Conservation (phyloP, 176 grass and related monocot genomes). For the Oryza australiensis region DNA sequence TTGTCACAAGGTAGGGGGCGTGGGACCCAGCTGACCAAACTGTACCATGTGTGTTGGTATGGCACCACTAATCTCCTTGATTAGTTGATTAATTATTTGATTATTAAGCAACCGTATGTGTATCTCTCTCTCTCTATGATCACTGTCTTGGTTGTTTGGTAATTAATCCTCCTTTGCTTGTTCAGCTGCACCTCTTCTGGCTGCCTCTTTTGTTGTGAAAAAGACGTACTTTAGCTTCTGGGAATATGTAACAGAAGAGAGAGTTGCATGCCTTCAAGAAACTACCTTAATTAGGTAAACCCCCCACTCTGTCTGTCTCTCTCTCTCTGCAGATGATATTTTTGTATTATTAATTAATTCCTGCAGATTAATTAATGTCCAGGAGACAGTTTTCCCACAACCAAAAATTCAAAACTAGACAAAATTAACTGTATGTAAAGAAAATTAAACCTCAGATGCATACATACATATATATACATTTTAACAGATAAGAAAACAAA, state of each 20-base stretch:
- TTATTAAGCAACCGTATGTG: not conserved
- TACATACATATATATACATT: too few species aligned
- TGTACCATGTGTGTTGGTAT: not conserved
- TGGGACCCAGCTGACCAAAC: too few species aligned
- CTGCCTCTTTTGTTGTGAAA: not conserved
- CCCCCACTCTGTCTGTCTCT: too few species aligned
- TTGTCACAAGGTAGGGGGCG: too few species aligned
- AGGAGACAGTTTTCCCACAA: too few species aligned
- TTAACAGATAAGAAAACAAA: too few species aligned
- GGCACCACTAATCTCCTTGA: not conserved
- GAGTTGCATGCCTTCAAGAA: constrained; percentile 10
- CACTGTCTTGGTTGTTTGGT: not conserved
- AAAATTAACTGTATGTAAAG: too few species aligned
- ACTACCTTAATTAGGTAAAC: not conserved
- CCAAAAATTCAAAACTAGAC: too few species aligned
- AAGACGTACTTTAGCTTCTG: not conserved
- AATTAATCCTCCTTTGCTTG: constrained; percentile 23
- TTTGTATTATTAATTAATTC: too few species aligned
- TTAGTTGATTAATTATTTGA: not conserved
- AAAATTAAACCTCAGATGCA: too few species aligned
- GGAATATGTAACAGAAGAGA: not conserved
- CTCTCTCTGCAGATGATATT: not conserved
- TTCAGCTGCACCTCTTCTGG: not conserved
- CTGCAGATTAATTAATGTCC: too few species aligned
- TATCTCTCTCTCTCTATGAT: not conserved